Evolutionary conservation across 257 asterid genomes (phyloP), one percentile per base, ranked within the genome.

Genomic region (Lavandula angustifolia): DNA sequence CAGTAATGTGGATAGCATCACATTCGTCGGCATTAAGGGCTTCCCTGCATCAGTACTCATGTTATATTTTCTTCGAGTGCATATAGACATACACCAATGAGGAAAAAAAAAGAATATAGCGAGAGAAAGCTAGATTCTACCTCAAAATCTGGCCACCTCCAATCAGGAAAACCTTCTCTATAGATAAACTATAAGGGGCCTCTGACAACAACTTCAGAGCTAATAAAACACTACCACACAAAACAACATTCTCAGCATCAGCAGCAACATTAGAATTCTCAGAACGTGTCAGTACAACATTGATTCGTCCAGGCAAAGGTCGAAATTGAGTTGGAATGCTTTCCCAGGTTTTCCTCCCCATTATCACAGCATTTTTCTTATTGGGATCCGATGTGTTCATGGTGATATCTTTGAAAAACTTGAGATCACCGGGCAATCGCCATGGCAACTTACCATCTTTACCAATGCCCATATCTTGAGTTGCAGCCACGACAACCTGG

Each of bases 301-400:
- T 94, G 70, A 94, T 96, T 55, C 99, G 89, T 58, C 95, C 94
- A 46, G 95, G 92, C 65, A 89, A 84, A 37, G 99, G 99, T 52
- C 85, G 95, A 60, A 81, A 75, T 38, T 80, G 82, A 12, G 75
- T 35, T 12, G 99, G 99, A 72, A 94, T 94, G 77, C 96, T 87
- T 76, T 94, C 99, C 99, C 99, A 94, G 13, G 97, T 90, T 82
- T 86, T 94, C 75, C 96, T 85, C 49, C 99, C 97, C 99, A 94
- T 94, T 70, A 90, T 72, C 47, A 94, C 92, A 32, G 97, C 99
- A 81, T 94, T 94, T 76, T 66, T 90, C 76, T 84, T 90, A 32
- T 72, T 59, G 31, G 86, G 76, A 59, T 87, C 95, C 0, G 73
- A 72, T 32, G 99, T 90, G 37, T 76, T 76, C 60, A 62, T 7